Conservation (phyloP, 306 rosid genomes). For the Trifolium repens region DNA sequence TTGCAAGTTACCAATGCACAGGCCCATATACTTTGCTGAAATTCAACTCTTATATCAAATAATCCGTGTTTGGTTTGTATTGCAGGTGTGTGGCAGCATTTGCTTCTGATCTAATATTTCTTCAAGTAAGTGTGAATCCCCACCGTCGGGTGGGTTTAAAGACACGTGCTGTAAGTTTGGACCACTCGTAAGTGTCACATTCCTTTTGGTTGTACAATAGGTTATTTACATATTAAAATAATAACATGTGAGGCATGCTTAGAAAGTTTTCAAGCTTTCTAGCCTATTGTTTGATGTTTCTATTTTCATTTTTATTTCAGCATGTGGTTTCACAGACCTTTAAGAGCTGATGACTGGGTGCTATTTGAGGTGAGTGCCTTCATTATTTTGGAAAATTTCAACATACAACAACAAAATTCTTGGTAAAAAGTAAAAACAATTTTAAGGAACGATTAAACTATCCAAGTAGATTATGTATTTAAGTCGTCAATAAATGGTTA, state of each 20-base stretch:
- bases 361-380: slow-evolving; percentile 69
- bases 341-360: slow-evolving; percentile 94
- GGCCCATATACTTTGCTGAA: not conserved
- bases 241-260: slow-evolving; percentile 19
- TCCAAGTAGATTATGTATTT: not conserved
- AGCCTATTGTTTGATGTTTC: slow-evolving; percentile 11
- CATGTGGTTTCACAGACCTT: slow-evolving; percentile 87
- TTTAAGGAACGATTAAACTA: slow-evolving; percentile 27
- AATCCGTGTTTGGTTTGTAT: slow-evolving; percentile 26
- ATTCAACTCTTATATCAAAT: slow-evolving; percentile 32
- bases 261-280: slow-evolving; percentile 25
- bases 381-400: slow-evolving; percentile 4
- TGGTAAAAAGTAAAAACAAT: slow-evolving; percentile 13
- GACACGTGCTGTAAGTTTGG: slow-evolving; percentile 75
- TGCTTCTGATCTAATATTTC: slow-evolving; percentile 85
- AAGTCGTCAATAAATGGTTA: slow-evolving; percentile 24
- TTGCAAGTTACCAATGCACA: slow-evolving; percentile 3
- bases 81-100: slow-evolving; percentile 94
- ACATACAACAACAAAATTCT: not conserved
- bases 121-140: slow-evolving; percentile 77
- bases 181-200: slow-evolving; percentile 80
- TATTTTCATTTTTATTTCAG: slow-evolving; percentile 50
- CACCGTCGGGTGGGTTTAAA: slow-evolving; percentile 72
- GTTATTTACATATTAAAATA: slow-evolving; percentile 29
- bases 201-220: slow-evolving; percentile 17